A percentile compares a stretch with the other conserved stretches of the same genome.
Evolutionary conservation across 2,329 filamentous ascomycete species (phyloP).

Genomic region (Colletotrichum tropicale): DNA sequence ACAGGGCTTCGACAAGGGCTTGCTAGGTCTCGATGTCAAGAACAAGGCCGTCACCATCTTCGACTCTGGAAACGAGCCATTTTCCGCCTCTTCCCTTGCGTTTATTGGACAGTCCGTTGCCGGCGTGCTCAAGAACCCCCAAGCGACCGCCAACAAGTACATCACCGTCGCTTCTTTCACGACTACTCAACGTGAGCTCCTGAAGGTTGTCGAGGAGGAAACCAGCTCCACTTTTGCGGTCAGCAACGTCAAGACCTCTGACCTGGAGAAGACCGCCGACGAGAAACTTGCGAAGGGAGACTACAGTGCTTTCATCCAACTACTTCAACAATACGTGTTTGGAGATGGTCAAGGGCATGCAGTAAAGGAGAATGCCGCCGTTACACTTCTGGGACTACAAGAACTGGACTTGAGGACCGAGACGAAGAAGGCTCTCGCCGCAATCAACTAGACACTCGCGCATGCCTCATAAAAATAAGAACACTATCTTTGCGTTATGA

Average conservation of each 20-base stretch:
- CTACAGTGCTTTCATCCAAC: slow-evolving; percentile 19
- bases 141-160: slow-evolving; percentile 61
- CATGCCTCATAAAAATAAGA: background rate
- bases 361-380: slow-evolving; percentile 11
- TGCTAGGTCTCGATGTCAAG: slow-evolving; percentile 55
- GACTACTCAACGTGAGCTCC: slow-evolving; percentile 61
- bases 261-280: slow-evolving; percentile 39
- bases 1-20: slow-evolving; percentile 49
- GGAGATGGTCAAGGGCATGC: slow-evolving; percentile 4
- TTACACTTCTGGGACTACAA: slow-evolving; percentile 9
- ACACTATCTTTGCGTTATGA: rapidly evolving
- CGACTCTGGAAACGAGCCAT: slow-evolving; percentile 59
- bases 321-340: slow-evolving; percentile 12
- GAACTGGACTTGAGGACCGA: slow-evolving; percentile 9
- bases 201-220: slow-evolving; percentile 55
- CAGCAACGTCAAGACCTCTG: slow-evolving; percentile 35
- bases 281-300: slow-evolving; percentile 47
- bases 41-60: slow-evolving; percentile 56
- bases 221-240: slow-evolving; percentile 57
- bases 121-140: slow-evolving; percentile 51
- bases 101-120: slow-evolving; percentile 58
- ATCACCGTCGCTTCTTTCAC: slow-evolving; percentile 62
- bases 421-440: background rate
- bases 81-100: slow-evolving; percentile 54
- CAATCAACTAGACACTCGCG: background rate